Evolutionary conservation across 106 monocot species (phyloP).

Genomic region (Apostasia ramifera): DNA sequence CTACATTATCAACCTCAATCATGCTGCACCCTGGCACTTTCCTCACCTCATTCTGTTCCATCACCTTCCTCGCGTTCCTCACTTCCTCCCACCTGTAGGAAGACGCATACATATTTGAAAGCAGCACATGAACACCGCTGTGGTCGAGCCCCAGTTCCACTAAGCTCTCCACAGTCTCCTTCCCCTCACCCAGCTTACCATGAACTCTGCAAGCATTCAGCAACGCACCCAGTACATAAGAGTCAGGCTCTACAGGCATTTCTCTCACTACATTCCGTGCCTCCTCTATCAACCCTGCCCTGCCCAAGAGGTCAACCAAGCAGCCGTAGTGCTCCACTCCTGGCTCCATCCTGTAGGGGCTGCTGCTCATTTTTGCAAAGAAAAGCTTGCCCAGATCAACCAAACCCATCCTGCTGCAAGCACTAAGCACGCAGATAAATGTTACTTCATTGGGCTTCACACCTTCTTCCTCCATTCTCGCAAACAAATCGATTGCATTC

Average conservation of each 20-base stretch:
- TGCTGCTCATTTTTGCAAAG: conserved; percentile 39
- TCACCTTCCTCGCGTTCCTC: conserved; percentile 49
- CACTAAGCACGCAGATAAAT: conserved; percentile 67
- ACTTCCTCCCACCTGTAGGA: conserved; percentile 56
- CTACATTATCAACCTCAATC: conserved; percentile 68
- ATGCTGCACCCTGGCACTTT: conserved; percentile 86
- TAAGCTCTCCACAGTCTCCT: conserved; percentile 33
- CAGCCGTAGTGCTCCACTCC: conserved; percentile 83
- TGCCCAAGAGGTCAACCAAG: conserved; percentile 64
- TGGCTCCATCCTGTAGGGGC: conserved; percentile 39
- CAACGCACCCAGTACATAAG: conserved; percentile 72
- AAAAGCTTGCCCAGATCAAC: conserved; percentile 44
- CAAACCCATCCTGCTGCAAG: conserved; percentile 55
- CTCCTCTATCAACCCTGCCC: conserved; percentile 64
- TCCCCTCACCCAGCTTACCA: conserved; percentile 38
- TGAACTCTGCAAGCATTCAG: conserved; percentile 62
- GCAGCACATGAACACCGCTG: conserved; percentile 65
- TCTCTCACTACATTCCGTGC: conserved; percentile 32
- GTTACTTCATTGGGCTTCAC: conserved; percentile 74
- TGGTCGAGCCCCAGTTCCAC: conserved; percentile 50
- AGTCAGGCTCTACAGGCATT: conserved; percentile 77
- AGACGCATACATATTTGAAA: conserved; percentile 79
- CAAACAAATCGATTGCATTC: conserved; percentile 50
- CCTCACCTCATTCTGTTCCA: conserved; percentile 59
- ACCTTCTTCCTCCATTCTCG: conserved; percentile 46